Conservation (phyloP, 2,329 filamentous ascomycete species). For the Colletotrichum nymphaeae region DNA sequence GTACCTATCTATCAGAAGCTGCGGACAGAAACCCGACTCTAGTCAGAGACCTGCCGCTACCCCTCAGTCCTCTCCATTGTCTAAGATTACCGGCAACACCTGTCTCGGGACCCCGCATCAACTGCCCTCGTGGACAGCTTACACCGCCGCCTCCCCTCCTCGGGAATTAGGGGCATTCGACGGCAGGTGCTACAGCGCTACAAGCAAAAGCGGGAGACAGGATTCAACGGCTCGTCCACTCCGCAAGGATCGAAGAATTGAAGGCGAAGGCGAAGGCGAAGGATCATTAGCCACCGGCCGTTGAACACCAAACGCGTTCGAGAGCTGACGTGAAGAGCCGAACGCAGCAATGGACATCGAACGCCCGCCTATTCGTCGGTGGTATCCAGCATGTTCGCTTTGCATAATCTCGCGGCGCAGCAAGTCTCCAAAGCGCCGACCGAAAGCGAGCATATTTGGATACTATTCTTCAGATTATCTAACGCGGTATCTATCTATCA, state of each 20-base stretch:
- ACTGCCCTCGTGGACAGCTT: conserved; percentile 1
- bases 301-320: neutral
- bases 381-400: neutral
- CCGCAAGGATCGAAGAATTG: too few species aligned
- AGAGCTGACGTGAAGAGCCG: neutral
- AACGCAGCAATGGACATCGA: neutral
- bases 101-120: conserved; percentile 28
- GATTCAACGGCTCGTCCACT: neutral
- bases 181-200: neutral
- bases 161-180: neutral
- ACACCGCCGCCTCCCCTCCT: neutral
- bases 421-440: neutral
- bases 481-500: neutral
- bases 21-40: neutral
- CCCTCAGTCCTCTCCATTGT: conserved; percentile 4
- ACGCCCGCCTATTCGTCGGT: neutral
- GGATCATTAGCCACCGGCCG: neutral
- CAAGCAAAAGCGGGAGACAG: neutral
- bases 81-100: neutral
- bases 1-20: neutral
- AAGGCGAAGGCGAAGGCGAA: neutral
- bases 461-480: neutral
- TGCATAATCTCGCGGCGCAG: conserved; percentile 15
- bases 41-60: conserved; percentile 8
- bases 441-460: neutral